Evolutionary conservation across 768 basidiomycete species (phyloP).

Genomic region (Cystofilobasidium bisporidii): DNA sequence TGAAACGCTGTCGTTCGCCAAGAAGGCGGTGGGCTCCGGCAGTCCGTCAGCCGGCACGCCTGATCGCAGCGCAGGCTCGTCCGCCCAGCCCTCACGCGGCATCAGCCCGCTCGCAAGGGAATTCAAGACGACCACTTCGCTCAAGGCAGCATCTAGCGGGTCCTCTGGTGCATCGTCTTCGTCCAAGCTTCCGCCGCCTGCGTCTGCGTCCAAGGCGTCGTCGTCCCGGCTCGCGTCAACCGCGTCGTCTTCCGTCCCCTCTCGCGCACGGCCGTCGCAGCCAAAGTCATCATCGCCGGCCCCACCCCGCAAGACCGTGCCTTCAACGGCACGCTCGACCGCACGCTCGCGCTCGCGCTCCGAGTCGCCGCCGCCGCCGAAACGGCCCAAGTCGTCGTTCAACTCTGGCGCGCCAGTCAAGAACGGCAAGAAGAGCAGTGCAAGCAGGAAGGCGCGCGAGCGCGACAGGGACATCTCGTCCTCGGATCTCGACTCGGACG

Average conservation of each 20-base stretch:
- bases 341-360: background rate
- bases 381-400: background rate
- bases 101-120: background rate
- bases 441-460: background rate
- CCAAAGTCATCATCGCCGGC: background rate
- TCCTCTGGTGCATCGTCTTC: too few species aligned
- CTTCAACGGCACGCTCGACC: background rate
- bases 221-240: background rate
- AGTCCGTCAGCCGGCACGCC: background rate
- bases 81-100: too few species aligned
- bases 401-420: background rate
- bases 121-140: background rate
- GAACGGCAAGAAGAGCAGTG: background rate
- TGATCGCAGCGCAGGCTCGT: background rate
- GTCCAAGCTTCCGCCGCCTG: too few species aligned
- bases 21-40: background rate
- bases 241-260: background rate
- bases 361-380: background rate
- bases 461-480: slow-evolving; percentile 5
- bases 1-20: background rate
- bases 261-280: background rate
- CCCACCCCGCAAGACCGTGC: background rate
- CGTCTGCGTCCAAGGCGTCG: background rate
- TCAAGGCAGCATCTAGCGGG: too few species aligned
- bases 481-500: slow-evolving; percentile 7